Conservation (phyloP, 192 early-diverging fungal species). For the Dissophora ornata region DNA sequence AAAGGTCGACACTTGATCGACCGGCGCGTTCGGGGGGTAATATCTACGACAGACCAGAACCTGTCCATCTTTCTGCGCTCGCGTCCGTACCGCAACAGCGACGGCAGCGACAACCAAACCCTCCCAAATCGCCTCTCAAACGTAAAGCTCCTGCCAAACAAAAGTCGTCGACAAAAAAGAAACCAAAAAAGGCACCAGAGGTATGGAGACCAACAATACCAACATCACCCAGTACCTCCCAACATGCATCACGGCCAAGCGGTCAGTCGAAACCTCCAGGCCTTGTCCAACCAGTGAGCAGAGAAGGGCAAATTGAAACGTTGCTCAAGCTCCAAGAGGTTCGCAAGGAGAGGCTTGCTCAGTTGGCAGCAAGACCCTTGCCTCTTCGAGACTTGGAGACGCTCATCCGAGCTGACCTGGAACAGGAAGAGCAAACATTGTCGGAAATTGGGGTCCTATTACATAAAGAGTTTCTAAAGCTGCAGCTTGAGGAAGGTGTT, state of each 20-base stretch:
- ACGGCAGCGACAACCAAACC: neutral
- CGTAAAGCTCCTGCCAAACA: neutral
- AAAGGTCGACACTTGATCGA: neutral
- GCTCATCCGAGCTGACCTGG: slow-evolving; percentile 21
- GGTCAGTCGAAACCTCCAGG: no score
- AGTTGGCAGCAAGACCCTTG: slow-evolving; percentile 15
- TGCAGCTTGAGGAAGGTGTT: slow-evolving; percentile 46
- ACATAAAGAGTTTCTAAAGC: slow-evolving; percentile 42
- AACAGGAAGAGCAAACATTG: slow-evolving; percentile 18
- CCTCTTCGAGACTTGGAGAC: slow-evolving; percentile 22
- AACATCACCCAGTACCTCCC: neutral
- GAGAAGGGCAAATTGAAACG: slow-evolving; percentile 3
- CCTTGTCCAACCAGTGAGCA: neutral
- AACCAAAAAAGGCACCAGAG: neutral
- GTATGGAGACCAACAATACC: slow-evolving; percentile 7
- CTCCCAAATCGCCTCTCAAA: neutral
- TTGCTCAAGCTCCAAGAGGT: slow-evolving; percentile 17
- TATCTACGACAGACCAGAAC: slow-evolving; percentile 39
- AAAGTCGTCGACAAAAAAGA: slow-evolving; percentile 1
- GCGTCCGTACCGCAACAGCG: neutral
- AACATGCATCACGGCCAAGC: no score
- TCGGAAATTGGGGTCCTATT: neutral
- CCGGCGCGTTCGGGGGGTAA: neutral
- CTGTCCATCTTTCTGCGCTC: no score
- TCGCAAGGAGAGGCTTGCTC: neutral